These are phyloP conservation scores for Phialophora macrospora DNA, from an alignment of 2,329 filamentous ascomycete species.

Conservation along the genomic window DNA sequence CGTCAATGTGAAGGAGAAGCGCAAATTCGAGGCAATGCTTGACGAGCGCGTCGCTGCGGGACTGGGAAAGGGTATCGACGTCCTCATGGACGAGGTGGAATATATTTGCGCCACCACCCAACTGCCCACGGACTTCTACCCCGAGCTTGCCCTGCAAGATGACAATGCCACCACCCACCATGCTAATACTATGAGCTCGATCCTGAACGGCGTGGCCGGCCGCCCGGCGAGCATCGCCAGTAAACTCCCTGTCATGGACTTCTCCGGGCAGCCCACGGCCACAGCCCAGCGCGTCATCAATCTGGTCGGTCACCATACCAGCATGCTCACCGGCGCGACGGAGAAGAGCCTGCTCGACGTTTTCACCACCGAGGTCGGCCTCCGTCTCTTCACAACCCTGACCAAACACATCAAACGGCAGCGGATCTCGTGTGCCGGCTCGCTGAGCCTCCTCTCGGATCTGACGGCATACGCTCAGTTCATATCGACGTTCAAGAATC, in stretches of 20 bases:
- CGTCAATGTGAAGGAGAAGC: constrained; percentile 90
- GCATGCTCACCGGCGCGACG: constrained; percentile 90
- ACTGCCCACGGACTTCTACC: constrained; percentile 86
- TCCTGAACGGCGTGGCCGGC: constrained; percentile 11
- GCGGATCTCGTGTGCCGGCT: constrained; percentile 84
- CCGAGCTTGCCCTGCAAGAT: constrained; percentile 47
- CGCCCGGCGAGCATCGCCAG: constrained; percentile 8
- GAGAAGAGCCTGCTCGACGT: constrained; percentile 98
- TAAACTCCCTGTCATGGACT: constrained; percentile 29
- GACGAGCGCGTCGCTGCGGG: constrained; percentile 96
- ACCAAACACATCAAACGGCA: constrained; percentile 98
- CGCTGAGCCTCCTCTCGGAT: constrained; percentile 91
- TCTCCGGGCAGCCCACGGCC: constrained; percentile 66
- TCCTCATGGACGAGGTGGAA: constrained; percentile 97
- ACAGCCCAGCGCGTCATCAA: constrained; percentile 82
- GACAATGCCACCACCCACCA: background rate
- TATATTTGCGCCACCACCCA: constrained; percentile 91
- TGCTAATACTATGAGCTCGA: constrained; percentile 16
- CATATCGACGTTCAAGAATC: constrained; percentile 78
- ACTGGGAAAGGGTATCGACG: constrained; percentile 95
- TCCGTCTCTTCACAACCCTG: constrained; percentile 85
- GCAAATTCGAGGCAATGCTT: constrained; percentile 97
- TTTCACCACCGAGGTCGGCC: constrained; percentile 95
- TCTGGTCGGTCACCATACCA: constrained; percentile 84
- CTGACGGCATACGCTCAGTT: constrained; percentile 93